Evolutionary conservation across 495 filamentous ascomycete genomes (phyloP), one percentile per base, ranked within the genome.

Genomic region (Penicillium bovifimosum): DNA sequence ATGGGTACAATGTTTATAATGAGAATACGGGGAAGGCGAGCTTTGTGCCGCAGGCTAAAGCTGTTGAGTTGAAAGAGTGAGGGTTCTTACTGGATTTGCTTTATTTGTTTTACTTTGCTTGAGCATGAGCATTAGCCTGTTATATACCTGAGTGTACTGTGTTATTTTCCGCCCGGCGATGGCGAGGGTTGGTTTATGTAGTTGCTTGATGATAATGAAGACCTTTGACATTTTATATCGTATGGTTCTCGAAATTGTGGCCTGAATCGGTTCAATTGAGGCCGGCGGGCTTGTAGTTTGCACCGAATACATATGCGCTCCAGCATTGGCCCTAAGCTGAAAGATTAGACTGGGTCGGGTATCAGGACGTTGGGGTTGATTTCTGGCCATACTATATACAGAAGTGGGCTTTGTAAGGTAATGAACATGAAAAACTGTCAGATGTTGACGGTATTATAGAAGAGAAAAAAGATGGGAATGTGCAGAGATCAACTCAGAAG

Each of bases 1-100:
- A 83, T 52, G 88, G 88, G 1, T 90, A 86, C 60, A 75, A 88
- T 55, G 80, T 87, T 60, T 93, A 87, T 68, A 76, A 87, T 60
- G 71, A 75, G 26, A 65, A 75, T 33, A 91, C 87, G 0, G 86
- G 89, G 2, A 80, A 82, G 34, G 53, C 60, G 4, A 62, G 63
- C 41, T 60, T 61, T 50, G 67, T 72, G 2, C 45, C 55, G 1
- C 67, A 72, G 52, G 69, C 69, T 11, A 55, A 57, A 26, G 54
- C 60, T 16, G 41, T 53, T 18, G 32, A 34, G 5, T 41, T 40
- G 32, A 41, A 50, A 31, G 34, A 50, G 20, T 53, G 43, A 53
- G 6, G 14, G 8, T 27, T 14, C 5, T 16, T 2, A 24, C n/a
- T 47, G 27, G 33, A 6, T 20, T 3, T 39, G 6, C n/a, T n/a